Conservation (phyloP, 352 stramenopile species). For the Globisporangium takayamanum region DNA sequence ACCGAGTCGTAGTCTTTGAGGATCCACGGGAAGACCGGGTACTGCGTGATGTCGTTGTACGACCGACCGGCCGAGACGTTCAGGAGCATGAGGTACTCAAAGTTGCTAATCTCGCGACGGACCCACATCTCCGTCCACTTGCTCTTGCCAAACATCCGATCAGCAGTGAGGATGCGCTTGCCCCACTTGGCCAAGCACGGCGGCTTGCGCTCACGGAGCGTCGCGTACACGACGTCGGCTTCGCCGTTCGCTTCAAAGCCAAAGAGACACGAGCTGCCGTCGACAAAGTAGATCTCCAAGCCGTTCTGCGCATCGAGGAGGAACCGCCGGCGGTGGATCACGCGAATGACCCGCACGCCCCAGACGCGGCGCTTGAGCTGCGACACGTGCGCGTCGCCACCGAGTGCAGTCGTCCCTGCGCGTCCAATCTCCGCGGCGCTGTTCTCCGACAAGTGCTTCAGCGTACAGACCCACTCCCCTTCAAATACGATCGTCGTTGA, state of each 20-base stretch:
- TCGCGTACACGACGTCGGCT: constrained; percentile 74
- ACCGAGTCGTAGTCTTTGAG: constrained; percentile 93
- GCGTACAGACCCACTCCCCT: constrained; percentile 62
- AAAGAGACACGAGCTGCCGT: constrained; percentile 75
- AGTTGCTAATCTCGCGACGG: constrained; percentile 85
- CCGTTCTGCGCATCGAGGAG: constrained; percentile 62
- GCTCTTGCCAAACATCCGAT: constrained; percentile 70
- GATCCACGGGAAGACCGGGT: constrained; percentile 98
- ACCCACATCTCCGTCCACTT: constrained; percentile 87
- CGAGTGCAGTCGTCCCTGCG: constrained; percentile 17
- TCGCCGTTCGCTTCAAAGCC: constrained; percentile 60
- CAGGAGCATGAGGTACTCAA: constrained; percentile 96
- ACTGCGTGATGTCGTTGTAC: constrained; percentile 98
- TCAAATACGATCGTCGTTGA: constrained; percentile 75
- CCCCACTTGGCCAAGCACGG: constrained; percentile 73
- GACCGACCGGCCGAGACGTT: constrained; percentile 94
- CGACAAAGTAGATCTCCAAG: constrained; percentile 83
- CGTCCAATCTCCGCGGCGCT: constrained; percentile 1
- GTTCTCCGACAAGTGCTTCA: constrained; percentile 51
- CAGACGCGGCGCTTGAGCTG: constrained; percentile 71
- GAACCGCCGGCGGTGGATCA: constrained; percentile 73
- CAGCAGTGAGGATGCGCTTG: constrained; percentile 61
- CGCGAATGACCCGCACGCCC: constrained; percentile 73
- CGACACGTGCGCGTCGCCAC: constrained; percentile 55
- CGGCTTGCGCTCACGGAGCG: constrained; percentile 70